Evolutionary conservation across 495 filamentous ascomycete genomes (phyloP), one percentile per base, ranked within the genome.

Genomic region (Penicillium waksmanii): DNA sequence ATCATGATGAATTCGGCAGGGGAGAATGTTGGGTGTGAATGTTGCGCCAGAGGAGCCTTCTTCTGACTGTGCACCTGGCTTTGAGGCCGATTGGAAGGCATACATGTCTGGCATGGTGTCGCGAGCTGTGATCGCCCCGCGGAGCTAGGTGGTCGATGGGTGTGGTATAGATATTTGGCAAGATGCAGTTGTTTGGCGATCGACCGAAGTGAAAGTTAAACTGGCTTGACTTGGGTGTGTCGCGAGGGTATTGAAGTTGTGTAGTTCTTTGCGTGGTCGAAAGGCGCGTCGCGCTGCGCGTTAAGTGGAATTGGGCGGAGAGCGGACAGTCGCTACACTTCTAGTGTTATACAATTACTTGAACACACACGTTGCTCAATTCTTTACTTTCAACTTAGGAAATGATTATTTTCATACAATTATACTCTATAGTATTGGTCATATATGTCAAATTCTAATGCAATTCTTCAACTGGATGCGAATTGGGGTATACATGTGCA

Each of bases 1-100:
- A 67, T 89, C 83, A 68, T 96, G 87, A 63, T 94, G 82, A 64
- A 98, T 85, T 53, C 83, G 82, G 66, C 93, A 96, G 7, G 94
- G 94, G 18, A 98, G 83, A 42, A 98, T 76, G 71, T 98, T 89
- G 0, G 91, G 87, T 2, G 81, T 88, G 57, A 81, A 82, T 43
- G 56, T 54, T 4, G 66, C 35, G 2, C 51, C 54, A 3, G 66
- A 56, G 3, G 66, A 57, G 5, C 51, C 40, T 3, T 62, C 42
- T 15, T 62, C 60, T n/a, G 66, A 52, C 50, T 59, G 52, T 27
- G 66, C 48, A 38, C 54, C 58, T 51, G 64, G 55, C 53, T 68
- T 69, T 51, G 62, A 53, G 47, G 64, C 55, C 6, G 27, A 31
- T 47, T 75, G 77, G 55, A 81, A 69, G 53, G 76, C 66, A 56